These are phyloP conservation scores for Oryza brachyantha DNA, from an alignment of 176 grass and related monocot genomes.

Conservation along the genomic window DNA sequence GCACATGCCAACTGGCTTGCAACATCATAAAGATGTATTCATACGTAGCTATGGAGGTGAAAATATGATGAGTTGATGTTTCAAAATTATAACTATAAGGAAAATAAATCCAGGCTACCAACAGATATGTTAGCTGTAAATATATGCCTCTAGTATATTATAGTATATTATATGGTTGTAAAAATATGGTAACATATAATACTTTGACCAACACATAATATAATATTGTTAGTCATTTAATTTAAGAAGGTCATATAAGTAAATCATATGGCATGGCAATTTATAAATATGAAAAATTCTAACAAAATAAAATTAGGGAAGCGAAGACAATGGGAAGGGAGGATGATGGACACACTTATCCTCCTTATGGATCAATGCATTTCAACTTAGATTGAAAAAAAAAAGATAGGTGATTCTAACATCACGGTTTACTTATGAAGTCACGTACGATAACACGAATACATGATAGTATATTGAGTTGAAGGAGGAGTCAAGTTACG, in stretches of 20 bases:
- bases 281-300: background rate
- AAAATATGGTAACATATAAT: background rate
- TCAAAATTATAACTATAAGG: background rate
- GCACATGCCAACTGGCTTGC: slow-evolving; percentile 42
- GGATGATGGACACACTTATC: background rate
- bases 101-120: background rate
- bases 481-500: background rate
- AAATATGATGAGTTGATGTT: background rate
- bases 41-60: background rate
- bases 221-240: background rate
- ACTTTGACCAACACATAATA: background rate
- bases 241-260: background rate
- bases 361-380: too few relatives aligned
- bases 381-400: fast-evolving
- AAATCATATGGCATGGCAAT: background rate
- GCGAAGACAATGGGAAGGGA: too few relatives aligned
- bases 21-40: slow-evolving; percentile 13
- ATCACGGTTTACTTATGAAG: background rate
- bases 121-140: background rate
- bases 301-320: background rate
- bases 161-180: background rate
- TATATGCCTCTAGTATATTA: too few relatives aligned
- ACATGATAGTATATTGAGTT: background rate
- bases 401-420: background rate
- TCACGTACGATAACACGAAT: background rate